A percentile compares a stretch with the other conserved stretches of the same genome.
Conservation (phyloP, 139 green algal genomes). For the Spirogloea muscicola region DNA sequence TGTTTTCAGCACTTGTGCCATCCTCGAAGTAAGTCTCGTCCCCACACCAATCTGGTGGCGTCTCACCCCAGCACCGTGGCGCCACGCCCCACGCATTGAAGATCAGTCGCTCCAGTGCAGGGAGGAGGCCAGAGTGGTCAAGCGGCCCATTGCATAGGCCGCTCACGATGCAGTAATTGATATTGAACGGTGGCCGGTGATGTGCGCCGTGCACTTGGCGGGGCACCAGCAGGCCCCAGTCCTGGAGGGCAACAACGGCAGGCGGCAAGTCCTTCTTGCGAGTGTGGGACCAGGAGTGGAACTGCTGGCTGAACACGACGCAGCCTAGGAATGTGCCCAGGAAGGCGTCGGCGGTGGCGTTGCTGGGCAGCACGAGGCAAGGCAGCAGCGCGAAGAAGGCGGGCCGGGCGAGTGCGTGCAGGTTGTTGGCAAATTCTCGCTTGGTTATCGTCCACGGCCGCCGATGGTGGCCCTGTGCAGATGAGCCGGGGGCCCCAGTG, state of each 20-base stretch:
- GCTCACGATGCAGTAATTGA: slow-evolving; percentile 96
- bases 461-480: slow-evolving; percentile 91
- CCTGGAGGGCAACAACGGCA: slow-evolving; percentile 72
- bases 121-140: slow-evolving; percentile 68
- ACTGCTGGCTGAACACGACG: slow-evolving; percentile 89
- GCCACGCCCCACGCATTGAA: slow-evolving; percentile 69
- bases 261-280: slow-evolving; percentile 75
- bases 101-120: slow-evolving; percentile 63
- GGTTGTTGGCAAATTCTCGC: slow-evolving; percentile 87
- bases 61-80: slow-evolving; percentile 83
- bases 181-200: slow-evolving; percentile 87
- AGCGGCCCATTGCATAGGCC: slow-evolving; percentile 85
- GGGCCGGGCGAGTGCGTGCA: slow-evolving; percentile 69
- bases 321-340: slow-evolving; percentile 67
- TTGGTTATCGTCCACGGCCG: slow-evolving; percentile 96
- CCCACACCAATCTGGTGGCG: slow-evolving; percentile 15
- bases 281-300: slow-evolving; percentile 93
- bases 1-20: no score
- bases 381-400: slow-evolving; percentile 40
- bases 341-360: slow-evolving; percentile 59
- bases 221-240: slow-evolving; percentile 73
- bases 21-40: slow-evolving; percentile 28
- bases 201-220: slow-evolving; percentile 83
- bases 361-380: slow-evolving; percentile 51
- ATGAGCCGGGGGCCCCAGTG: no score